phyloP scores from a whole-genome alignment of 1,284 basidiomycete genomes.

The Phaffia rhodozyma region DNA sequence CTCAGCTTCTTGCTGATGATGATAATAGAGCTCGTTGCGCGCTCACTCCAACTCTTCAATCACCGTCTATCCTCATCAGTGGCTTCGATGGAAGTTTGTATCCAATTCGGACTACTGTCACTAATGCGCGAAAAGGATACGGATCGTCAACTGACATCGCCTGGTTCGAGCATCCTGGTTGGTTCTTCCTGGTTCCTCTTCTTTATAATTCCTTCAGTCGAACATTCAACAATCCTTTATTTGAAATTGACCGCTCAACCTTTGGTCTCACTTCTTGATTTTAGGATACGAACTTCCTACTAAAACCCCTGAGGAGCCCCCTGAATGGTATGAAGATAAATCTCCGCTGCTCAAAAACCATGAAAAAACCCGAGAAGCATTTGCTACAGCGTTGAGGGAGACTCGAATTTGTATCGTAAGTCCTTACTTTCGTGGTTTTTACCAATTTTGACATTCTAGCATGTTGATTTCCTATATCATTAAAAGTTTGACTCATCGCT shows the following conservation, averaged over 20 bases:
- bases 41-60: background rate
- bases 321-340: conserved; percentile 1
- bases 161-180: conserved; percentile 9
- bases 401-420: conserved; percentile 16
- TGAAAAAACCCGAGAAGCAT: background rate
- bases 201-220: background rate
- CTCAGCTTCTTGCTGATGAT: too few relatives aligned
- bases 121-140: conserved; percentile 1
- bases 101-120: conserved; percentile 15
- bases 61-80: background rate
- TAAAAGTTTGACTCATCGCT: conserved; percentile 10
- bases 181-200: background rate
- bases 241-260: too few relatives aligned
- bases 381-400: conserved; percentile 6
- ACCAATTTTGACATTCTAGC: background rate
- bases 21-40: background rate
- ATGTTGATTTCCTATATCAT: background rate
- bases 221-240: background rate
- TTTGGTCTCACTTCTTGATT: too few relatives aligned
- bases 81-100: conserved; percentile 7
- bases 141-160: background rate
- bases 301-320: background rate
- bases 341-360: background rate
- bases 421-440: background rate
- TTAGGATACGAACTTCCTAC: background rate